Evolutionary conservation across 345 rosid species (phyloP).

Genomic region (Kernera saxatilis): DNA sequence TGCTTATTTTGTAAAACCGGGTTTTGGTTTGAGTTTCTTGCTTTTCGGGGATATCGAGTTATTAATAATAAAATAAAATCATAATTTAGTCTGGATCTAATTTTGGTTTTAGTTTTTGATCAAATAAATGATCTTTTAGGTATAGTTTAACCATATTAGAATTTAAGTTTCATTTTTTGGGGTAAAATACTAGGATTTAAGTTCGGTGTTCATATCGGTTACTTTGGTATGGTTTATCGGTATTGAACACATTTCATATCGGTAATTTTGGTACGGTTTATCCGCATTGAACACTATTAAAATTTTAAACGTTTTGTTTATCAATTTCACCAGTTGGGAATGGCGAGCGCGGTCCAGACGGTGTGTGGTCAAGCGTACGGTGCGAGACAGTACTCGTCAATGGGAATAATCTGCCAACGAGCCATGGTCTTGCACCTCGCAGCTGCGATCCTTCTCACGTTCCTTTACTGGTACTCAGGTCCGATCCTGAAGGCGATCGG

Average conservation of each 20-base stretch:
- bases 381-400: conserved; percentile 56
- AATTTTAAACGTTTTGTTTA: not conserved
- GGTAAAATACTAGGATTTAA: no score
- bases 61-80: no score
- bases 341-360: conserved; percentile 97
- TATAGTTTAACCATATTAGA: no score
- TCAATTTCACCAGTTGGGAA: conserved; percentile 52
- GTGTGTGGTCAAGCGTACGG: conserved; percentile 97
- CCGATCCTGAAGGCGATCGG: conserved; percentile 52
- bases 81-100: no score
- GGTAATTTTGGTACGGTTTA: not conserved
- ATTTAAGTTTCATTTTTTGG: no score
- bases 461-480: conserved; percentile 70
- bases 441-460: conserved; percentile 64
- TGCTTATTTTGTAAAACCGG: not conserved
- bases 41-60: no score
- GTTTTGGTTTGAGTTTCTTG: no score
- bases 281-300: not conserved
- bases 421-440: conserved; percentile 77
- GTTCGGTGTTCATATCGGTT: not conserved
- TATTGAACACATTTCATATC: not conserved
- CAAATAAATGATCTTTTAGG: no score
- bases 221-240: not conserved
- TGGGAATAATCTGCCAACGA: conserved; percentile 88
- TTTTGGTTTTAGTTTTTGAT: no score